Evolutionary conservation across 1,284 basidiomycete species (phyloP), one percentile per base, ranked within the genome.

Genomic region (Ustilago trichophora): DNA sequence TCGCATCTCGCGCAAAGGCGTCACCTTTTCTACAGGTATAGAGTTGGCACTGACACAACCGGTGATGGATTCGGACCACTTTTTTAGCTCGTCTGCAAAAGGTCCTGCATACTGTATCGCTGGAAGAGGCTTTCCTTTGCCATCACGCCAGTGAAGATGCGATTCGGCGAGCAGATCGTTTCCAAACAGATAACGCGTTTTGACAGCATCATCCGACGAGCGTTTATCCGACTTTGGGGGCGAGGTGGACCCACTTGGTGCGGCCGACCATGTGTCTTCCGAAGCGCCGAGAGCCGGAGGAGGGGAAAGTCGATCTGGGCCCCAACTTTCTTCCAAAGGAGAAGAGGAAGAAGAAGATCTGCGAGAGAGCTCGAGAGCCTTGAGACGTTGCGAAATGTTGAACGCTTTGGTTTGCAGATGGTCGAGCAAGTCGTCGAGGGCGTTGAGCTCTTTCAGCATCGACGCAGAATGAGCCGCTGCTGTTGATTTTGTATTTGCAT

Each of bases 1-100:
- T 21, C 78, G 22, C 78, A 81, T 81, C 43, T 75, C 33, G n/a
- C 79, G 59, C 18, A 80, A 42, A 7, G 79, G 78, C 10, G 47
- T 6, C 2, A 80, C 73, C 29, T 58, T 67, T 25, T 66, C 63
- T 26, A 71, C 26, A 7, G 50, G 50, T 3, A 71, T 36, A 18
- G 25, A n/a, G 11, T 50, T 37, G 7, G 53, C 35, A 3, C 38
- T 44, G 43, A 71, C 35, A 19, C 50, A 49, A 12, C 68, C 68
- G 15, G 41, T 62, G 54, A 66, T 58, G 25, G 50, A 52, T 29
- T 71, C 63, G 25, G 26, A 19, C 50, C 46, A 71, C 11, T 45
- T 46, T 15, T 45, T 50, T 12, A 45, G 36, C n/a, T 57, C 50
- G 15, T 71, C 63, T 3, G 42, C 51, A 16, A 52, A 56, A 1